Base-by-base conservation (phyloP, 2,329 filamentous ascomycete species). In the Calonectria ilicicola region DNA sequence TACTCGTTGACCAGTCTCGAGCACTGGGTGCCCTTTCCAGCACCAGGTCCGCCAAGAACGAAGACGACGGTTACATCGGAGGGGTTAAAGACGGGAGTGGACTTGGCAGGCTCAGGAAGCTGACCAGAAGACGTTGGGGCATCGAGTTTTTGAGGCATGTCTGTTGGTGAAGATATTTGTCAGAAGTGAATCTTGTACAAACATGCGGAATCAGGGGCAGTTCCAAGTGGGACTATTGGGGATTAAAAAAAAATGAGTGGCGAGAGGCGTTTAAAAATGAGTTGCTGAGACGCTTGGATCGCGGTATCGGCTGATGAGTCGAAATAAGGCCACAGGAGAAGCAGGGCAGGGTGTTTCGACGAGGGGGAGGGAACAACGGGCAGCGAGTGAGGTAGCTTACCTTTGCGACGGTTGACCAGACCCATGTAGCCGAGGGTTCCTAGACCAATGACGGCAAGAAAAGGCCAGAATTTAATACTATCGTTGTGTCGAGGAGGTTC, bases 11-110 rank as follows among this genome's bases (percentile, higher is more conserved):
- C 96, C 40, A 99, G 92, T 76, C 94, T 94, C 77, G 92, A 91
- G 88, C 96, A 98, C 85, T 99, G 96, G 3, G 97, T 99, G 80
- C 97, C 97, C 85, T 99, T 99, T 80, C 97, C 97, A 75, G 96
- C 95, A 76, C 97, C 97, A 17, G 97, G 97, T 2, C 97, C 97
- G 84, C 96, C 96, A 74, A 99, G 95, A 75, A 98, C 95, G 87
- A 98, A 98, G 84, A 99, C 87, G 72, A 98, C 96, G n/a, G 95
- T 97, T 38, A 97, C 94, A 72, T 95, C 89, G 69, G 91, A 81
- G 63, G 93, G 86, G 71, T 91, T 92, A 89, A 98, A 98, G 81
- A 91, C 91, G 5, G 96, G 93, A 40, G 83, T 80, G 23, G 80
- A 82, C 83, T 93, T 93, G 38, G 69, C 58, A 46, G 35, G 89